Evolutionary conservation across 2,329 filamentous ascomycete genomes (phyloP).

Genomic region (Fusarium algeriense): DNA sequence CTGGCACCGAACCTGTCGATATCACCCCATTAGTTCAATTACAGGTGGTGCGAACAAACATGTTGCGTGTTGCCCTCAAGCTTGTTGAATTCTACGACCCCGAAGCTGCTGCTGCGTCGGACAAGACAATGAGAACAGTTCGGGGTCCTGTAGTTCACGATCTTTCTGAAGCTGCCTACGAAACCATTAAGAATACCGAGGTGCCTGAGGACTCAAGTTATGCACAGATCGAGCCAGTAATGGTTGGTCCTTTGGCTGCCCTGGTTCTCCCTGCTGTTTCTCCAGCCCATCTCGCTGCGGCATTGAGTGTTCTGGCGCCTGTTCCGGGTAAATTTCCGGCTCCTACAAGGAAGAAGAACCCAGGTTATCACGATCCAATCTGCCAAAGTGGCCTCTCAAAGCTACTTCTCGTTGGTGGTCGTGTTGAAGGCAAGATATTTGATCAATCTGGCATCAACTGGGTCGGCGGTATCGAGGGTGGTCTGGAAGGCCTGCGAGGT

Average conservation of each 20-base stretch:
- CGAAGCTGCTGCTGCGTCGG: slow-evolving; percentile 52
- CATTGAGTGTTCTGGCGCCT: slow-evolving; percentile 82
- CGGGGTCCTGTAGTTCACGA: slow-evolving; percentile 60
- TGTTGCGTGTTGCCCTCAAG: slow-evolving; percentile 86
- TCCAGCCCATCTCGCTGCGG: slow-evolving; percentile 84
- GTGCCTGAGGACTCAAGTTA: slow-evolving; percentile 58
- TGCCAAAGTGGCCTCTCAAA: slow-evolving; percentile 89
- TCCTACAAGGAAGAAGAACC: slow-evolving; percentile 79
- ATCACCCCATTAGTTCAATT: slow-evolving; percentile 76
- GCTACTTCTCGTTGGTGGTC: slow-evolving; percentile 85
- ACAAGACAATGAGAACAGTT: slow-evolving; percentile 48
- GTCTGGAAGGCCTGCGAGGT: slow-evolving; percentile 81
- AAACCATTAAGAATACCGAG: slow-evolving; percentile 57
- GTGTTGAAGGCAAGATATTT: slow-evolving; percentile 87
- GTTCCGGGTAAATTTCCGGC: slow-evolving; percentile 79
- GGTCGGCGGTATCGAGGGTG: slow-evolving; percentile 82
- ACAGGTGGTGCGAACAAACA: slow-evolving; percentile 88
- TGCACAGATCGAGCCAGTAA: slow-evolving; percentile 76
- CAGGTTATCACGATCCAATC: slow-evolving; percentile 81
- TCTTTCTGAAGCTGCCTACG: slow-evolving; percentile 65
- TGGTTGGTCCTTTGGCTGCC: slow-evolving; percentile 84
- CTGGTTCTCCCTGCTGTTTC: slow-evolving; percentile 86
- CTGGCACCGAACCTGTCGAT: slow-evolving; percentile 53
- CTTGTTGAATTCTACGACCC: slow-evolving; percentile 86
- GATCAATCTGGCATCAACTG: slow-evolving; percentile 76